A percentile compares a stretch with the other conserved stretches of the same genome.
Evolutionary conservation across 805 yeast species (phyloP).

Genomic region (Zygoascus flipseniorum): DNA sequence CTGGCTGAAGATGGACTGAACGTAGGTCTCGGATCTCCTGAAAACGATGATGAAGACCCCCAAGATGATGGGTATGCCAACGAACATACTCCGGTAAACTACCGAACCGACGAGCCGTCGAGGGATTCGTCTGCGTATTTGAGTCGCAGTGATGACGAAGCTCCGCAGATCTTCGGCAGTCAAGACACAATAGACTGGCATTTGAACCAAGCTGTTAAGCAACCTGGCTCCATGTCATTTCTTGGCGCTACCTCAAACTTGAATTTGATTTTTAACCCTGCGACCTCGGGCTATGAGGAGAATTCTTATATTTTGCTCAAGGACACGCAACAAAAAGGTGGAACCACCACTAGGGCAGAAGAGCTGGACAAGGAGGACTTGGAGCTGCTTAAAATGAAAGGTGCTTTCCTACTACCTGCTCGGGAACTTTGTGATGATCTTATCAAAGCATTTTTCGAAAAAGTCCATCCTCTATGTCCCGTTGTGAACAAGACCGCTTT

Average conservation of each 20-base stretch:
- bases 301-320: conserved; percentile 36
- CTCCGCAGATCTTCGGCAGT: neutral
- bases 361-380: conserved; percentile 51
- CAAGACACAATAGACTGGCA: conserved; percentile 26
- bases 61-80: neutral
- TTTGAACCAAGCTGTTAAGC: conserved; percentile 27
- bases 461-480: conserved; percentile 63
- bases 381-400: conserved; percentile 53
- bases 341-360: conserved; percentile 19
- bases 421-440: conserved; percentile 50
- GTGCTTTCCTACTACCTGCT: conserved; percentile 64
- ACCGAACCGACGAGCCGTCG: neutral
- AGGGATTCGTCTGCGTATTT: neutral
- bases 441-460: conserved; percentile 52
- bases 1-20: neutral
- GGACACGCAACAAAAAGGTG: conserved; percentile 7
- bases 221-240: conserved; percentile 34
- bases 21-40: neutral
- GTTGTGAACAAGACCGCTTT: conserved; percentile 56
- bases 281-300: conserved; percentile 33
- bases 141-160: neutral
- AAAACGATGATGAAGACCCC: neutral
- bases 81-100: neutral
- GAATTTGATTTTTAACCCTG: conserved; percentile 31
- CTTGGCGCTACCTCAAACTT: conserved; percentile 48